Evolutionary conservation across 495 filamentous ascomycete species (phyloP), one percentile per base, ranked within the genome.

Genomic region (Echria macrotheca): DNA sequence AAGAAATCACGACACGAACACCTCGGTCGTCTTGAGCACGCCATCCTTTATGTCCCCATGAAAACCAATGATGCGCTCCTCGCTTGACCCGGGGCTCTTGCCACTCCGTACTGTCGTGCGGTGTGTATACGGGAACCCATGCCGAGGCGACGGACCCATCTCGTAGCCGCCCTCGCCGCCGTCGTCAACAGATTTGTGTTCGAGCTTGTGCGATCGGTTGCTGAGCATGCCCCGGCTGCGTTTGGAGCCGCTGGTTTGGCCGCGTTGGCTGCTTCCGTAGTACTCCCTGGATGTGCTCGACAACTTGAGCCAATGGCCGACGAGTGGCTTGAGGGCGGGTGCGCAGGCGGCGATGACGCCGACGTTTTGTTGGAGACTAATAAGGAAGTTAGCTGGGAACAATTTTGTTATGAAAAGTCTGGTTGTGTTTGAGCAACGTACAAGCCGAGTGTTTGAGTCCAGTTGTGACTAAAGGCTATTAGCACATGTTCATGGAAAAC

Each of bases 261-360:
- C 5, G 26, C 41, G n/a, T n/a, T n/a, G n/a, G n/a, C n/a, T n/a
- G n/a, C n/a, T n/a, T n/a, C n/a, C 17, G 24, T 12, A 5, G 8
- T 44, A 44, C 1, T 44, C 41, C n/a, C 21, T 37, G 35, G 35
- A 18, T n/a, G 41, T 29, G 15, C 25, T 26, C 2, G 41, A 44
- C 7, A 44, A 26, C 41, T 44, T 44, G 24, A 44, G 41, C 41
- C 41, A 44, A 15, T 17, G 41, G 17, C 41, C 41, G 41, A 44
- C 41, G 3, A 44, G 41, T 4, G 41, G 41, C 4, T 26, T 24
- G 14, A 44, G 68, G 75, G 63, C 15, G 63, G 55, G 31, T 11
- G 72, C 57, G 56, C 69, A 76, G 21, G 68, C 75, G 23, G 70
- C 68, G 35, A 75, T 64, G 43, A 69, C 75, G 24, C 72, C 72